Conservation (phyloP, 371 early-diverging fungal genomes). For the Saksenaea oblongispora region DNA sequence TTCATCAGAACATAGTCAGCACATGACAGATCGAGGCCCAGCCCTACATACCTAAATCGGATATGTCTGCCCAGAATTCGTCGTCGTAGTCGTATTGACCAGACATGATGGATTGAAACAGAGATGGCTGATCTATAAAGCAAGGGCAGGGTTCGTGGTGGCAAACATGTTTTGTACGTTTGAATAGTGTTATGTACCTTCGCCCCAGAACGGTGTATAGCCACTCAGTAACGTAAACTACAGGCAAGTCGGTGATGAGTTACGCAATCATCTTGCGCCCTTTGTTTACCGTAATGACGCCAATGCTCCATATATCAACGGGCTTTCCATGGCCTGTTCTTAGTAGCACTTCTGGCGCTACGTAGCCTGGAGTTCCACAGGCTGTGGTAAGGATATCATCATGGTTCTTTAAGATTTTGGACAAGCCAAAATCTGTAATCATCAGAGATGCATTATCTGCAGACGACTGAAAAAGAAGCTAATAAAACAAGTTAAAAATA, state of each 20-base stretch:
- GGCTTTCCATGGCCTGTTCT: slow-evolving; percentile 69
- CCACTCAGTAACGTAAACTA: slow-evolving; percentile 83
- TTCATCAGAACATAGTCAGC: neutral
- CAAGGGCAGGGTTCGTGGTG: neutral
- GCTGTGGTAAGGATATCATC: slow-evolving; percentile 73
- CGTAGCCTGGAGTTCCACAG: slow-evolving; percentile 89
- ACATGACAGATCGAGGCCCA: neutral
- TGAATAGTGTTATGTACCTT: slow-evolving; percentile 28
- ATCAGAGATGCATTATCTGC: slow-evolving; percentile 57
- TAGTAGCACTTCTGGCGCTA: slow-evolving; percentile 83
- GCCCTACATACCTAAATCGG: slow-evolving; percentile 51
- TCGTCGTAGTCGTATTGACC: slow-evolving; percentile 73
- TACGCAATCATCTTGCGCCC: neutral
- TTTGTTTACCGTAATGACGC: slow-evolving; percentile 73
- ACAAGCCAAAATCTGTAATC: slow-evolving; percentile 84
- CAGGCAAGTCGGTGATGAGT: neutral
- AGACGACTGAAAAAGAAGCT: slow-evolving; percentile 61
- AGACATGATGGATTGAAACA: slow-evolving; percentile 63
- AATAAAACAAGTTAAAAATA: neutral
- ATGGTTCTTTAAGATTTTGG: slow-evolving; percentile 69
- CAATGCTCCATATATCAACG: slow-evolving; percentile 91
- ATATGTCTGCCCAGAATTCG: slow-evolving; percentile 77
- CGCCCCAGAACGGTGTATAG: slow-evolving; percentile 83
- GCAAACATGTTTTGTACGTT: neutral
- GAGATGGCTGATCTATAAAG: slow-evolving; percentile 49